phyloP scores from a whole-genome alignment of 1,284 basidiomycete species.

The Albatrellus sp. region DNA sequence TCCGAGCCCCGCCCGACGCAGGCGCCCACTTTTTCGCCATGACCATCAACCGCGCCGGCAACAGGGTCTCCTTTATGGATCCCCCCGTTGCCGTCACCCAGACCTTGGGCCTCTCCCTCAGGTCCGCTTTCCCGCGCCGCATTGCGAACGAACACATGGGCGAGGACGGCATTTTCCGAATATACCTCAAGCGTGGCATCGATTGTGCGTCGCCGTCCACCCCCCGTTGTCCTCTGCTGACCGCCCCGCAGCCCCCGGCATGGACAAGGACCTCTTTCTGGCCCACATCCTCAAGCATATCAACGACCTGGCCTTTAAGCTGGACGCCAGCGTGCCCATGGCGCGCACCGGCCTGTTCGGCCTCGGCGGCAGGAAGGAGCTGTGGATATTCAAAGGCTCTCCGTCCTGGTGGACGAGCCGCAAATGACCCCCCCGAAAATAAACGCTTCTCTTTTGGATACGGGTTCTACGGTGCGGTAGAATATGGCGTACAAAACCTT shows the following conservation, averaged over 20 bases:
- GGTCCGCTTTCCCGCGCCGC: constrained; percentile 30
- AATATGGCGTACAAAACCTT: too few species aligned
- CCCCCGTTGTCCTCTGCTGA: background rate
- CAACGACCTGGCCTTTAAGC: constrained; percentile 26
- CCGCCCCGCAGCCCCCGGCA: constrained; percentile 18
- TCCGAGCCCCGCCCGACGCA: constrained; percentile 33
- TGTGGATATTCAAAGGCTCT: constrained; percentile 32
- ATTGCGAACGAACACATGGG: constrained; percentile 33
- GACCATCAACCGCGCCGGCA: constrained; percentile 42
- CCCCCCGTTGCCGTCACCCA: constrained; percentile 28
- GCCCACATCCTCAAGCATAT: constrained; percentile 32
- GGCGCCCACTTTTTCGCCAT: constrained; percentile 46
- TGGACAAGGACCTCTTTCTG: constrained; percentile 27
- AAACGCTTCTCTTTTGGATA: too few species aligned
- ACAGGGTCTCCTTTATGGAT: constrained; percentile 44
- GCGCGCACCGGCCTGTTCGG: constrained; percentile 27
- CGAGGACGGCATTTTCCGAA: constrained; percentile 36
- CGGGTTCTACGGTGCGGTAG: too few species aligned
- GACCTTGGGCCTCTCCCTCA: constrained; percentile 16
- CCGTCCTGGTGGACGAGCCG: constrained; percentile 8
- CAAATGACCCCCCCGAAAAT: too few species aligned
- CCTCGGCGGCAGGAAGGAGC: constrained; percentile 29
- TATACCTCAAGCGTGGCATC: constrained; percentile 30
- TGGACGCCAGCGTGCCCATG: constrained; percentile 34
- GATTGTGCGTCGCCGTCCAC: constrained; percentile 12